A percentile compares a stretch with the other conserved stretches of the same genome.
phyloP scores from a whole-genome alignment of 805 yeast species.

The Zygoascus flipseniorum region DNA sequence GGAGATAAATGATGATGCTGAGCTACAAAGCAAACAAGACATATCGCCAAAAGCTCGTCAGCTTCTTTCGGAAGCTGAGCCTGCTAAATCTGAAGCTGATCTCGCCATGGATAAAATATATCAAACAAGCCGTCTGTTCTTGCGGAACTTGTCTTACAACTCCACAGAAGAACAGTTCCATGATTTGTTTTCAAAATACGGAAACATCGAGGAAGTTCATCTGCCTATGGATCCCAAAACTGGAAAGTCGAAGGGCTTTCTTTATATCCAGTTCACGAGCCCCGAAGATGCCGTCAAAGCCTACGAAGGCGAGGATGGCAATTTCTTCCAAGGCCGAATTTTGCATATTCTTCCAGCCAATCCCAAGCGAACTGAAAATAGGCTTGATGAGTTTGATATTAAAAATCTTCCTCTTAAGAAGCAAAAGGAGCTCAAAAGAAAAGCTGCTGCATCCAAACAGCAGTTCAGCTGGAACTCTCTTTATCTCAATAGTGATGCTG shows the following conservation, averaged over 20 bases:
- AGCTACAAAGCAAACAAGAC: slow-evolving; percentile 16
- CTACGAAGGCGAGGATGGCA: slow-evolving; percentile 65
- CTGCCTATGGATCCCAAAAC: slow-evolving; percentile 86
- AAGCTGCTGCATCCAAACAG: slow-evolving; percentile 73
- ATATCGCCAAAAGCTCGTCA: slow-evolving; percentile 6
- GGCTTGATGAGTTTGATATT: slow-evolving; percentile 82
- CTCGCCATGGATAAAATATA: slow-evolving; percentile 43
- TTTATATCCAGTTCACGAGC: slow-evolving; percentile 65
- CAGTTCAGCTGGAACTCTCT: slow-evolving; percentile 95
- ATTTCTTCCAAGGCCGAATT: slow-evolving; percentile 88
- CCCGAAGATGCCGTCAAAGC: slow-evolving; percentile 72
- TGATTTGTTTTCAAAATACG: slow-evolving; percentile 56
- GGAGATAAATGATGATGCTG: slow-evolving; percentile 5
- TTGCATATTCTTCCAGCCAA: slow-evolving; percentile 84
- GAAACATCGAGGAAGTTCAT: slow-evolving; percentile 80
- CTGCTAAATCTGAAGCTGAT: slow-evolving; percentile 32
- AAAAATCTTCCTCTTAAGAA: slow-evolving; percentile 88
- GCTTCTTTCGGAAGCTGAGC: slow-evolving; percentile 1
- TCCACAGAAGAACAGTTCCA: slow-evolving; percentile 74
- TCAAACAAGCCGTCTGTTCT: slow-evolving; percentile 72
- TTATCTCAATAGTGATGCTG: slow-evolving; percentile 85
- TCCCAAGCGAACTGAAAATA: slow-evolving; percentile 62
- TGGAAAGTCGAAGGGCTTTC: slow-evolving; percentile 87
- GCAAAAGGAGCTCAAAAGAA: slow-evolving; percentile 75
- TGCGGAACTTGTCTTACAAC: slow-evolving; percentile 76